phyloP scores from a whole-genome alignment of 371 early-diverging fungal species.

The Mucor piriformis region DNA sequence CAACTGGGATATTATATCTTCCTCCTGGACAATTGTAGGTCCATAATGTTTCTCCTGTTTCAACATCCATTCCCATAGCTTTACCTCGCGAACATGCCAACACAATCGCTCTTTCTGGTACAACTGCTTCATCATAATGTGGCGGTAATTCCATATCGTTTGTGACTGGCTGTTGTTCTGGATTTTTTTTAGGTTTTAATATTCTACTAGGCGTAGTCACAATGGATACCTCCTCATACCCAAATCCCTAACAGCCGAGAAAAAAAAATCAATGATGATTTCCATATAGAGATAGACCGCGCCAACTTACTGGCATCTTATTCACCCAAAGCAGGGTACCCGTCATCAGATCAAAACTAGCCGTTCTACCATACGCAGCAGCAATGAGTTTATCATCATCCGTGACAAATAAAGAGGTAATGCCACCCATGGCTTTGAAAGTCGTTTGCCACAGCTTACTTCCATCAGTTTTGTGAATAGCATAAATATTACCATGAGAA shows the following conservation, averaged over 20 bases:
- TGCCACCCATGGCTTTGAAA: conserved; percentile 20
- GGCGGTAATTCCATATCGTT: conserved; percentile 1
- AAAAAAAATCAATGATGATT: neutral
- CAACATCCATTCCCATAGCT: conserved; percentile 23
- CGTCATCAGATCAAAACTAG: conserved; percentile 24
- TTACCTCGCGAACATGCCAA: conserved; percentile 27
- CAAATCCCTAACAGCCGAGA: conserved; percentile 20
- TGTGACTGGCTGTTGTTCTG: neutral
- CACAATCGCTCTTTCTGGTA: conserved; percentile 7
- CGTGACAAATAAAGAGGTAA: conserved; percentile 37
- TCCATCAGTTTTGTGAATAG: conserved; percentile 16
- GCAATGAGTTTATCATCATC: conserved; percentile 29
- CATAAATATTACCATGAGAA: conserved; percentile 10
- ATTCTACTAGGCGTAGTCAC: conserved; percentile 22
- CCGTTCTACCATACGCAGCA: conserved; percentile 25
- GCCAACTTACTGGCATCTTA: conserved; percentile 40
- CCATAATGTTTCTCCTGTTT: conserved; percentile 30
- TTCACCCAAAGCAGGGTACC: conserved; percentile 36
- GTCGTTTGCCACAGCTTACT: conserved; percentile 5
- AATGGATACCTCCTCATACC: conserved; percentile 22
- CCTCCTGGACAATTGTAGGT: conserved; percentile 35
- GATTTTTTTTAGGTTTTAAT: conserved; percentile 10
- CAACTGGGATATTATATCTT: conserved; percentile 27
- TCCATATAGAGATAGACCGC: neutral
- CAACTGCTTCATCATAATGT: neutral